Conservation (phyloP, 2,329 filamentous ascomycete genomes). For the Diaporthe sp. region DNA sequence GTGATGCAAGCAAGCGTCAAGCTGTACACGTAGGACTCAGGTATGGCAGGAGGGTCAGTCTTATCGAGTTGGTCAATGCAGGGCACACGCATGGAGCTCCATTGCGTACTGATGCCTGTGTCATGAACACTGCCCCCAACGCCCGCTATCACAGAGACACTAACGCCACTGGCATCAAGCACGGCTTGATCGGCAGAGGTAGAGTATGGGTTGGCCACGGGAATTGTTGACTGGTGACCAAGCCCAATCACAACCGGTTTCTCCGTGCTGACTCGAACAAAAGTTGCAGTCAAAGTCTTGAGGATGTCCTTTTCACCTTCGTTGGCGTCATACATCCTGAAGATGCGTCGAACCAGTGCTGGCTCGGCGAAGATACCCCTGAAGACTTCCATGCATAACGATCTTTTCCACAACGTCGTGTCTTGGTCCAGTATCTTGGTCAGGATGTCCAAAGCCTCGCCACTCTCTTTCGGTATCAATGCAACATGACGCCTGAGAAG, state of each 20-base stretch:
- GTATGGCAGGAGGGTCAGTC: slow-evolving; percentile 82
- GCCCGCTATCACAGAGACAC: slow-evolving; percentile 83
- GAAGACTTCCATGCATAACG: slow-evolving; percentile 92
- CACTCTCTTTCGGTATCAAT: slow-evolving; percentile 83
- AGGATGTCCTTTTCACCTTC: slow-evolving; percentile 82
- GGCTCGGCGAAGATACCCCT: slow-evolving; percentile 88
- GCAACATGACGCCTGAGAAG: slow-evolving; percentile 83
- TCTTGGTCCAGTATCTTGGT: slow-evolving; percentile 93
- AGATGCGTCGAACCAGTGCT: slow-evolving; percentile 83
- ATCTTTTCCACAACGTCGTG: slow-evolving; percentile 85
- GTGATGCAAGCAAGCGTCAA: slow-evolving; percentile 91
- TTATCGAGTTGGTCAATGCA: slow-evolving; percentile 98
- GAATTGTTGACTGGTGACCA: slow-evolving; percentile 88
- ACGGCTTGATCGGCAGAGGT: slow-evolving; percentile 84
- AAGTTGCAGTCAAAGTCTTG: slow-evolving; percentile 85
- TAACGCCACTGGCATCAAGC: slow-evolving; percentile 87
- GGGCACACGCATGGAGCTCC: slow-evolving; percentile 88
- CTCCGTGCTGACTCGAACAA: slow-evolving; percentile 94
- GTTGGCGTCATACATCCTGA: slow-evolving; percentile 81
- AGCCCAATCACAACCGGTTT: slow-evolving; percentile 91
- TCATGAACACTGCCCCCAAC: slow-evolving; percentile 76
- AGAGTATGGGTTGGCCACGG: slow-evolving; percentile 71
- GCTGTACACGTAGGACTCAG: slow-evolving; percentile 95
- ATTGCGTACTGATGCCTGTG: slow-evolving; percentile 88
- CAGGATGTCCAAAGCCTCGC: slow-evolving; percentile 84